Conservation (phyloP, 345 rosid genomes). For the Hibiscus tridactylites region DNA sequence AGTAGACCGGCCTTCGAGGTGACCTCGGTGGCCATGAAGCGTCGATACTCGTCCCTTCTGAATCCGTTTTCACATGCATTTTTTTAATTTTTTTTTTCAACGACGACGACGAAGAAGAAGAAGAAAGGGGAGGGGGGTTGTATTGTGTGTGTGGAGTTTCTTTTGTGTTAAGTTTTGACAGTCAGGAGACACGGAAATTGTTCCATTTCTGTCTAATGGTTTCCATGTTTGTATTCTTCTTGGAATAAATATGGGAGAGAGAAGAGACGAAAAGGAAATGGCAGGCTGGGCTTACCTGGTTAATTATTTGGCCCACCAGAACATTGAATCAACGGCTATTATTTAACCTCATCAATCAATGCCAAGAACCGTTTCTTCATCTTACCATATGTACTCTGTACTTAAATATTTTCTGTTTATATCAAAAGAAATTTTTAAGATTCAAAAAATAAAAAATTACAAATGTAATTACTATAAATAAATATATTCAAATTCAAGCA, state of each 20-base stretch:
- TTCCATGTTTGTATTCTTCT: not conserved
- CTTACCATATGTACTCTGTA: not conserved
- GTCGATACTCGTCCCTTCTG: constrained; percentile 78
- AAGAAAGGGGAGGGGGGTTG: not conserved
- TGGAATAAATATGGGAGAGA: not conserved
- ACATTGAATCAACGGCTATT: not conserved
- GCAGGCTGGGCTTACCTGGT: not conserved
- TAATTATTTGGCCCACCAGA: not conserved
- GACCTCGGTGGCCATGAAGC: constrained; percentile 58
- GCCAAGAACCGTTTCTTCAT: not conserved
- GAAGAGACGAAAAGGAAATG: not conserved
- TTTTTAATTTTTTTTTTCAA: not conserved
- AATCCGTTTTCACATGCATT: constrained; percentile 92
- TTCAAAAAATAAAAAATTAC: too few species aligned
- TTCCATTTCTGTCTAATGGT: not conserved
- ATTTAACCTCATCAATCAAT: not conserved
- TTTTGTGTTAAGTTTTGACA: not conserved
- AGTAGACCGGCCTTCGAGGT: constrained; percentile 66
- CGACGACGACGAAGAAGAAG: not conserved
- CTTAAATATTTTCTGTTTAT: too few species aligned
- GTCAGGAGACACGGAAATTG: not conserved
- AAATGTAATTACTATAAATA: too few species aligned
- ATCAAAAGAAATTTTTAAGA: too few species aligned
- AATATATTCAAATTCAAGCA: too few species aligned
- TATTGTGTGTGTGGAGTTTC: not conserved